phyloP scores from a whole-genome alignment of 2,329 filamentous ascomycete species.

The Monilinia polystroma region DNA sequence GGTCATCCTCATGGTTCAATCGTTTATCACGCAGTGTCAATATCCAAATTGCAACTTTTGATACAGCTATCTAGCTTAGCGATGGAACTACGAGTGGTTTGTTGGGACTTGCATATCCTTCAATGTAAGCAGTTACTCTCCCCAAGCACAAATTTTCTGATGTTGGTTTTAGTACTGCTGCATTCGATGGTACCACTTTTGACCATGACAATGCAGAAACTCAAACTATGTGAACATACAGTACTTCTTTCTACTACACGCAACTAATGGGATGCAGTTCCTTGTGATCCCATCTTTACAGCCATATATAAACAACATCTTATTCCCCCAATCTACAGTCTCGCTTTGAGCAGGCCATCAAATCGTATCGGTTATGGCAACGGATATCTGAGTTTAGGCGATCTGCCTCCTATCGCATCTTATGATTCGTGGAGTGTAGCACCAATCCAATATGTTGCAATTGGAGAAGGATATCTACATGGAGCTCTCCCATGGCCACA shows the following conservation, averaged over 20 bases:
- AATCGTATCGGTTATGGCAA: conserved; percentile 39
- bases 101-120: conserved; percentile 52
- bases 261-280: conserved; percentile 19
- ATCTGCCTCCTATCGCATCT: conserved; percentile 46
- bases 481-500: conserved; percentile 18
- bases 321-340: conserved; percentile 48
- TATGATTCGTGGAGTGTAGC: conserved; percentile 21
- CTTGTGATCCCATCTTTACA: conserved; percentile 52
- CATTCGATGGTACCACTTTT: conserved; percentile 23
- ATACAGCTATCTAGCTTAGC: conserved; percentile 45
- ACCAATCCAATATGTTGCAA: conserved; percentile 26
- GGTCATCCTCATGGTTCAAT: not conserved
- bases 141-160: not conserved
- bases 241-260: not conserved
- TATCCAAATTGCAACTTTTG: conserved; percentile 50
- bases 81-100: conserved; percentile 49
- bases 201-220: conserved; percentile 17
- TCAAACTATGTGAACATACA: not conserved
- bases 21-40: not conserved
- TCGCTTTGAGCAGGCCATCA: conserved; percentile 43
- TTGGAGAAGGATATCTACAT: conserved; percentile 16
- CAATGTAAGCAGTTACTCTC: conserved; percentile 37
- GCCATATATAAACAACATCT: conserved; percentile 48
- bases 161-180: not conserved
- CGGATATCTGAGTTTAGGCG: conserved; percentile 51